phyloP scores from a whole-genome alignment of 2,329 filamentous ascomycete genomes.

The Pseudogymnoascus pannorum region DNA sequence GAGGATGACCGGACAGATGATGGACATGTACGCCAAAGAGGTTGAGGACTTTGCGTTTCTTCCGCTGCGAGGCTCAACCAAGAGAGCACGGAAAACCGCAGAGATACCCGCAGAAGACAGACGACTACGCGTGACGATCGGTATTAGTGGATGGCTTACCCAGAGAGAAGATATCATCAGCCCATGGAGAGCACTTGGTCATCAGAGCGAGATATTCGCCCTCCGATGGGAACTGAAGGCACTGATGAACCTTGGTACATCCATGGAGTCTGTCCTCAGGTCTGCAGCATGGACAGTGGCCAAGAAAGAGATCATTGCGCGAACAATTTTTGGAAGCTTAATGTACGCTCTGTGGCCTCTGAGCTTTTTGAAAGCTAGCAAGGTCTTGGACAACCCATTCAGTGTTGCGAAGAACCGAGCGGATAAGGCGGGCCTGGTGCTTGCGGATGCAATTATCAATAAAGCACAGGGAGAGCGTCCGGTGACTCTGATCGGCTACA shows the following conservation, averaged over 20 bases:
- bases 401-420: conserved; percentile 67
- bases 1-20: conserved; percentile 74
- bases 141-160: conserved; percentile 73
- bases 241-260: conserved; percentile 67
- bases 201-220: conserved; percentile 70
- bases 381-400: conserved; percentile 75
- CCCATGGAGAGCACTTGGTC: conserved; percentile 71
- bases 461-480: conserved; percentile 75
- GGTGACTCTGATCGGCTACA: conserved; percentile 75
- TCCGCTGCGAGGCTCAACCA: conserved; percentile 52
- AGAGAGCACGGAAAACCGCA: conserved; percentile 33
- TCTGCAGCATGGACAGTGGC: conserved; percentile 75
- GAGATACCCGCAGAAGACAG: conserved; percentile 50
- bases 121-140: conserved; percentile 73
- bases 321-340: conserved; percentile 56
- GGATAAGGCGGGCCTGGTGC: conserved; percentile 70
- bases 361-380: conserved; percentile 56
- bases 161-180: conserved; percentile 63
- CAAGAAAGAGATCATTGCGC: conserved; percentile 56
- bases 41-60: conserved; percentile 85
- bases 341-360: conserved; percentile 65
- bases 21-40: conserved; percentile 80
- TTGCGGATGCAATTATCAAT: conserved; percentile 77
- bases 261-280: conserved; percentile 69
- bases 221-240: conserved; percentile 77